Base-by-base conservation (phyloP, 768 basidiomycete species). In the Erythrobasidium yunnanense region DNA sequence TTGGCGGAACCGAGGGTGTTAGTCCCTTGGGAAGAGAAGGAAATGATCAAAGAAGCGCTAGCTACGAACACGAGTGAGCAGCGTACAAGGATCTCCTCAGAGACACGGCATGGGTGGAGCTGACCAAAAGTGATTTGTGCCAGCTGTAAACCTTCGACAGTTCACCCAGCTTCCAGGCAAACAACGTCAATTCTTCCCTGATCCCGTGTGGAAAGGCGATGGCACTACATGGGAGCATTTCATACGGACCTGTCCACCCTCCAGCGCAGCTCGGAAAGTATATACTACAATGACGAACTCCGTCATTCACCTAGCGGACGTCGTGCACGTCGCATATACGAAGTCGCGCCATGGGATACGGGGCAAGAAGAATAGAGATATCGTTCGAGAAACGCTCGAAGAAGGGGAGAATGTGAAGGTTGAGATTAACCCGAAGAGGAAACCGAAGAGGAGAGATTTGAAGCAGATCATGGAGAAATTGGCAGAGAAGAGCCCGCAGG, bases 1-100 rank as follows among this genome's bases (percentile, higher is more conserved):
- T 27, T 66, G 27, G 65, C 65, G 29, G 65, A 66, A 23, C 65
- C 65, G 33, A 58, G 65, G 53, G 65, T 66, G 54, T 29, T 66
- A 4, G 51, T 66, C 5, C 53, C 51, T 11, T 66, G 60, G 60
- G 60, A 63, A 35, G 60, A 63, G 49, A 63, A 51, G 60, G 47
- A 50, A 25, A 49, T 63, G 18, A 50, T 63, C 22, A 13, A 63
- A 22, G 4, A 63, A 38, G 60, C 60, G 11, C 38, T 63, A 25
- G 38, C 27, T 23, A 38, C 17, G 4, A 63, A 63, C 27, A 51
- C 45, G 2, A 63, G 60, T 63, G 47, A 63, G 60, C 29, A 8
- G n/a, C 8, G 29, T 3, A 29, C 30, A 32, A 2, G 5, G 27
- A 4, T 23, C 15, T 13, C 11, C 33, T 5, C 29, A 27, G 49